Conservation (phyloP, 768 basidiomycete genomes). For the Tulasnella sp. region DNA sequence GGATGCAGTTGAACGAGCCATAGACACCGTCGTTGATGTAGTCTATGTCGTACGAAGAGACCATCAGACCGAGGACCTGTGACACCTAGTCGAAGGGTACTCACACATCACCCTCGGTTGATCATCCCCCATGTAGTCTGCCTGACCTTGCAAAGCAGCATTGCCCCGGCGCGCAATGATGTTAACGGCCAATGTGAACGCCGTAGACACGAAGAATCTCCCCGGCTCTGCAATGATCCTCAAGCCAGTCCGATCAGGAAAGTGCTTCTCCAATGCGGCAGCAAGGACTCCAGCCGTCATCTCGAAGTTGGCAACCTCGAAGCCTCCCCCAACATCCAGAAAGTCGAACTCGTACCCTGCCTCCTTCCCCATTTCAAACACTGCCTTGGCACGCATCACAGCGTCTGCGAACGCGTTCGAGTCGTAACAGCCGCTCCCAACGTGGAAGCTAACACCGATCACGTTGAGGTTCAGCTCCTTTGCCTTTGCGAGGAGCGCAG, state of each 20-base stretch:
- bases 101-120: conserved; percentile 78
- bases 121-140: conserved; percentile 28
- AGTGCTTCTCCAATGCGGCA: conserved; percentile 61
- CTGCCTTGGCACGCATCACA: conserved; percentile 63
- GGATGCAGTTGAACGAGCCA: conserved; percentile 90
- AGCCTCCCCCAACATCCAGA: conserved; percentile 93
- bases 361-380: conserved; percentile 77
- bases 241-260: conserved; percentile 50
- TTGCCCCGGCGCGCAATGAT: conserved; percentile 76
- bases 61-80: background rate
- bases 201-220: conserved; percentile 82
- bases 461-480: conserved; percentile 71
- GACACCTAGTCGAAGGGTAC: conserved; percentile 27
- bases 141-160: conserved; percentile 26
- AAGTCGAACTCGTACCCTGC: conserved; percentile 73
- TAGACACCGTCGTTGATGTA: conserved; percentile 99
- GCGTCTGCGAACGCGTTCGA: conserved; percentile 84
- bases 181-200: conserved; percentile 85
- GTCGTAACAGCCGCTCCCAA: conserved; percentile 94
- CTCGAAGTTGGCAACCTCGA: conserved; percentile 81
- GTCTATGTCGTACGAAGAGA: conserved; percentile 39
- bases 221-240: conserved; percentile 94
- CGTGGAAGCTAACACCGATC: conserved; percentile 94
- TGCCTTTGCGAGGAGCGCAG: conserved; percentile 67
- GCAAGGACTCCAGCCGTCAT: conserved; percentile 59